Percentiles rank a stretch among this genome's conserved stretches.
Conservation (phyloP, 495 filamentous ascomycete genomes). For the Bacidia gigantensis region DNA sequence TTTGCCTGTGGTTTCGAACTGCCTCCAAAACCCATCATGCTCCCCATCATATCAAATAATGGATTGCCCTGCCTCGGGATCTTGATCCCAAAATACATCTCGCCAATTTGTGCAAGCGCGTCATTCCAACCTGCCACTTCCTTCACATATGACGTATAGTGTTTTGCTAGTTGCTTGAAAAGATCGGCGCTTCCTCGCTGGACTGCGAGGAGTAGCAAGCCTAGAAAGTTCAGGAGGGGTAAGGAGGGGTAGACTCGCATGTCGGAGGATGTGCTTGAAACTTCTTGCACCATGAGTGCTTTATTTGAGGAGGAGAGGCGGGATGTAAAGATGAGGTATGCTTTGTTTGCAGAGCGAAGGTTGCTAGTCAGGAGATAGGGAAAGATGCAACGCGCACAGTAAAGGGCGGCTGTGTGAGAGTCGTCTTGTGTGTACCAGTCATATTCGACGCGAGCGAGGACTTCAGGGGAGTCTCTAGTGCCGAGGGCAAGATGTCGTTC, state of each 20-base stretch:
- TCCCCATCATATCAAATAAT: constrained; percentile 94
- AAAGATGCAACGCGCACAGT: constrained; percentile 77
- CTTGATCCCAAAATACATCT: constrained; percentile 96
- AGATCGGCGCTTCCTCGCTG: constrained; percentile 68
- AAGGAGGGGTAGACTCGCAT: constrained; percentile 69
- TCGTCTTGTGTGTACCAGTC: constrained; percentile 87
- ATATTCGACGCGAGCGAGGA: constrained; percentile 71
- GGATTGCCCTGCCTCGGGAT: constrained; percentile 78
- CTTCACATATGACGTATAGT: constrained; percentile 64
- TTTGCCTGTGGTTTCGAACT: constrained; percentile 28
- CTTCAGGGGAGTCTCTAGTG: constrained; percentile 74
- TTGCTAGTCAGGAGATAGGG: constrained; percentile 88
- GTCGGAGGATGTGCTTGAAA: constrained; percentile 62
- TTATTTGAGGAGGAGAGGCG: constrained; percentile 55
- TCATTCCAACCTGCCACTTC: constrained; percentile 72
- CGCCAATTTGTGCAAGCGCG: constrained; percentile 70
- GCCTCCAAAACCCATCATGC: constrained; percentile 67
- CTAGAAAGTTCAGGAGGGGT: constrained; percentile 86
- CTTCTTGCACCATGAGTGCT: constrained; percentile 60
- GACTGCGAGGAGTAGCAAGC: constrained; percentile 65
- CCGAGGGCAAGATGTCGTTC: constrained; percentile 83
- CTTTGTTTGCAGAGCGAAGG: constrained; percentile 71
- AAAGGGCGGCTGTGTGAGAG: constrained; percentile 76
- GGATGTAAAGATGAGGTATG: constrained; percentile 65
- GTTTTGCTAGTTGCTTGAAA: constrained; percentile 67